Percentiles rank a stretch among this genome's conserved stretches.
phyloP scores from a whole-genome alignment of 176 grass and related monocot genomes.

The Carex pumila region DNA sequence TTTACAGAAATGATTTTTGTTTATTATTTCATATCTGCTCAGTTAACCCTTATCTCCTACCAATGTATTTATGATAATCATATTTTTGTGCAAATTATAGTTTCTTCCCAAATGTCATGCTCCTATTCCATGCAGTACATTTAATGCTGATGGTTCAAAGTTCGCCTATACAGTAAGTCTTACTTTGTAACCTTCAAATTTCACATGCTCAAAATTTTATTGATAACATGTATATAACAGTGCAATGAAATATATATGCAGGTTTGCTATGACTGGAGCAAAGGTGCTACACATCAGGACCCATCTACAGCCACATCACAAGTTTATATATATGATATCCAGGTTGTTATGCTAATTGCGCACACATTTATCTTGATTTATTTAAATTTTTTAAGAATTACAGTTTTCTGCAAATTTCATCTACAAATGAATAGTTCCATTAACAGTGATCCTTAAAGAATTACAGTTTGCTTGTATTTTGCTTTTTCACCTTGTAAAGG shows the following conservation, averaged over 20 bases:
- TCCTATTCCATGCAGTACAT: slow-evolving; percentile 82
- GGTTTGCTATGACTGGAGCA: slow-evolving; percentile 94
- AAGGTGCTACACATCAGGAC: slow-evolving; percentile 73
- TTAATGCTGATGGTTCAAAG: slow-evolving; percentile 85
- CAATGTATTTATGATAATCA: background rate
- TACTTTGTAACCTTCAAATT: background rate
- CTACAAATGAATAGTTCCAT: background rate
- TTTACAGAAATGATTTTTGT: background rate
- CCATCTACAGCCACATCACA: slow-evolving; percentile 71
- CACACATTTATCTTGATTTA: background rate
- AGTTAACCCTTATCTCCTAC: background rate
- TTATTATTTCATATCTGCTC: background rate
- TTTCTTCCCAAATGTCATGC: slow-evolving; percentile 50
- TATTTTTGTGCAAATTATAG: slow-evolving; percentile 22
- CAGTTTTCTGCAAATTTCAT: background rate
- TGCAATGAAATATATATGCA: slow-evolving; percentile 18
- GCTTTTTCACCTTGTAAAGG: too few species aligned
- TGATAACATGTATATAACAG: background rate
- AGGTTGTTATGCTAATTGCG: slow-evolving; percentile 24
- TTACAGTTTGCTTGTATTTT: too few species aligned
- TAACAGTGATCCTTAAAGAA: background rate
- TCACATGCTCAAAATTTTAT: background rate
- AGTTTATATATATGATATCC: slow-evolving; percentile 68
- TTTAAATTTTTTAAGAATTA: background rate
- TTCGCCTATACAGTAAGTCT: slow-evolving; percentile 84